Conservation (phyloP, 352 stramenopile genomes). For the Pythium sp. region DNA sequence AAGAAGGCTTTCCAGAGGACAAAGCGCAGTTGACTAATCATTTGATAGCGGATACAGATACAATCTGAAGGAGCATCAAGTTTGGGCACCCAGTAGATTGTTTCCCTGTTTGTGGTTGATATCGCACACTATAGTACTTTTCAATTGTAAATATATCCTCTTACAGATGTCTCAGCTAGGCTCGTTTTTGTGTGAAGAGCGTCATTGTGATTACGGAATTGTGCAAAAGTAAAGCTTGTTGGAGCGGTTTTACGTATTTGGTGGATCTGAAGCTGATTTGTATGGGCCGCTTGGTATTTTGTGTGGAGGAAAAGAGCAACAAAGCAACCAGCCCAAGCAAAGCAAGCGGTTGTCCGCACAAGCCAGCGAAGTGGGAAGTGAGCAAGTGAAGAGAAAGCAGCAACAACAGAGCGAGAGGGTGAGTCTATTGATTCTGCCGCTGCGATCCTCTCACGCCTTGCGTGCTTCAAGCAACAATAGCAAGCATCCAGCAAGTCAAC, state of each 20-base stretch:
- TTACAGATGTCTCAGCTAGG: not conserved
- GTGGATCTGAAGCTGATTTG: not conserved
- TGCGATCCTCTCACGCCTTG: not conserved
- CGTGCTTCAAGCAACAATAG: not conserved
- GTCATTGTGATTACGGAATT: not conserved
- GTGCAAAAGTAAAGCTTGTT: not conserved
- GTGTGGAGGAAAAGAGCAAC: not conserved
- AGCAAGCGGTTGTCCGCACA: not conserved
- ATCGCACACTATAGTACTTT: not conserved
- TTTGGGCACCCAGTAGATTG: no score
- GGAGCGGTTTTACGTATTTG: not conserved
- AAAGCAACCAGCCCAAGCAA: not conserved
- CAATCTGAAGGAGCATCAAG: not conserved
- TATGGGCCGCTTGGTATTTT: not conserved
- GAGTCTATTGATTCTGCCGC: not conserved
- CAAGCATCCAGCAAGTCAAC: not conserved
- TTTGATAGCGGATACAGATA: not conserved
- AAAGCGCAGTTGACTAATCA: not conserved
- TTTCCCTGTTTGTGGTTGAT: no score
- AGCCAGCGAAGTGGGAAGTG: not conserved
- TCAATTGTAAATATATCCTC: not conserved
- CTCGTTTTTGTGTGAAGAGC: not conserved
- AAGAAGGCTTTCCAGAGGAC: not conserved
- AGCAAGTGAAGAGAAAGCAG: not conserved
- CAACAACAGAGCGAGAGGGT: not conserved